These are phyloP conservation scores for Nasturtium officinale DNA, from an alignment of 345 rosid genomes.

Conservation along the genomic window DNA sequence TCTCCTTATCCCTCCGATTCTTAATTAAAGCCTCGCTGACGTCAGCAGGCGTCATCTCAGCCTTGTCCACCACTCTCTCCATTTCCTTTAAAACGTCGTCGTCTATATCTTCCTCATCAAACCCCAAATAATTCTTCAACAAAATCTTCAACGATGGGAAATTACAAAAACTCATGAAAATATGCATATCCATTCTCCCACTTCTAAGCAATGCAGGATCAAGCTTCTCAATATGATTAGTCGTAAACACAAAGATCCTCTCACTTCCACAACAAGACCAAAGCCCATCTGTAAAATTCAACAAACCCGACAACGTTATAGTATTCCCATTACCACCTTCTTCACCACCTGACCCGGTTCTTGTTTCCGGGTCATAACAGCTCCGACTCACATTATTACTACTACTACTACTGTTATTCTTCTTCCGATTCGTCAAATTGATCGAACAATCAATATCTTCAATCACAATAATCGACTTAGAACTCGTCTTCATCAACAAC, in stretches of 20 bases:
- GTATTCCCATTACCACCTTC: slow-evolving; percentile 56
- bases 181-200: slow-evolving; percentile 98
- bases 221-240: slow-evolving; percentile 88
- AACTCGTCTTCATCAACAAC: slow-evolving; percentile 83
- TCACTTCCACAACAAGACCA: slow-evolving; percentile 99
- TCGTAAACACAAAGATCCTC: slow-evolving; percentile 91
- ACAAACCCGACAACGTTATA: slow-evolving; percentile 80
- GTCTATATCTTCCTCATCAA: slow-evolving; percentile 45
- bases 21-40: slow-evolving; percentile 80
- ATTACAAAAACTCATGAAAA: slow-evolving; percentile 79
- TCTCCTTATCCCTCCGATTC: slow-evolving; percentile 60
- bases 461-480: slow-evolving; percentile 87
- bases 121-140: slow-evolving; percentile 66
- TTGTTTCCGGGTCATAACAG: slow-evolving; percentile 54
- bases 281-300: slow-evolving; percentile 93
- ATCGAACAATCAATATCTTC: slow-evolving; percentile 94
- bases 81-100: slow-evolving; percentile 48
- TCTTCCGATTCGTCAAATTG: slow-evolving; percentile 65
- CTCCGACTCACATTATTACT: slow-evolving; percentile 21
- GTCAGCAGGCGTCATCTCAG: slow-evolving; percentile 96
- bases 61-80: slow-evolving; percentile 54
- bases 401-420: not conserved
- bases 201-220: slow-evolving; percentile 90
- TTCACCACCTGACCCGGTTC: slow-evolving; percentile 46
- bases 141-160: slow-evolving; percentile 71